Percentiles rank a stretch among this genome's conserved stretches.
These are phyloP conservation scores for Calonectria multiphialidica DNA, from an alignment of 2,329 filamentous ascomycete species.

Conservation along the genomic window DNA sequence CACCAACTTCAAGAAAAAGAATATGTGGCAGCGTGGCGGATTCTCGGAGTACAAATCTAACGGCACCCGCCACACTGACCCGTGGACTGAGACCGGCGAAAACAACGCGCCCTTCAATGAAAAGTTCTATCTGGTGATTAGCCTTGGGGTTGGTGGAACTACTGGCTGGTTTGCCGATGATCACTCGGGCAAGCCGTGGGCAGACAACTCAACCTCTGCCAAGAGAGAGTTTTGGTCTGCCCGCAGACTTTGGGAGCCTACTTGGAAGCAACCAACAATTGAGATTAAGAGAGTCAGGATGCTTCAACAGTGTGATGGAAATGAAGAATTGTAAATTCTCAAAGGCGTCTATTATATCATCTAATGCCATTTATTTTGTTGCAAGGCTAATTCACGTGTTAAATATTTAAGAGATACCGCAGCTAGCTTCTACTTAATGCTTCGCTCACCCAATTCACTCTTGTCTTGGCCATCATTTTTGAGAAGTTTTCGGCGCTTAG, in stretches of 20 bases:
- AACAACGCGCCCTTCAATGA: conserved; percentile 80
- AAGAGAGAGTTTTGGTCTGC: conserved; percentile 83
- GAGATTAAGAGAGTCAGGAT: conserved; percentile 78
- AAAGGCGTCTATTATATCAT: background rate
- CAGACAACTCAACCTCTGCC: conserved; percentile 75
- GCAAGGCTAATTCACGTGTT: background rate
- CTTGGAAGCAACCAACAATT: conserved; percentile 78
- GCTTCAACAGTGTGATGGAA: conserved; percentile 76
- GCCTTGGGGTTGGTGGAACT: conserved; percentile 80
- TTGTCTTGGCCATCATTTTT: background rate
- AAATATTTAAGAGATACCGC: background rate
- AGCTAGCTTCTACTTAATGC: background rate
- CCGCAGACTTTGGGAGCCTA: conserved; percentile 74
- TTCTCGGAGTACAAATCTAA: conserved; percentile 76
- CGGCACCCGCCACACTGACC: conserved; percentile 72
- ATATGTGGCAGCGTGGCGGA: conserved; percentile 76
- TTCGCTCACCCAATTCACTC: background rate
- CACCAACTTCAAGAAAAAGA: conserved; percentile 76
- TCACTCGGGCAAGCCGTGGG: conserved; percentile 80
- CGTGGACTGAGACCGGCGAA: conserved; percentile 72
- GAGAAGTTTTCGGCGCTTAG: background rate
- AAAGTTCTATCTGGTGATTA: conserved; percentile 81
- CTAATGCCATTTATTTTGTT: background rate
- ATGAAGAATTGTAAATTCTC: conserved; percentile 60
- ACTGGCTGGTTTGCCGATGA: conserved; percentile 89